Conservation (phyloP, 2,329 filamentous ascomycete species). For the Fusarium nisikadoi region DNA sequence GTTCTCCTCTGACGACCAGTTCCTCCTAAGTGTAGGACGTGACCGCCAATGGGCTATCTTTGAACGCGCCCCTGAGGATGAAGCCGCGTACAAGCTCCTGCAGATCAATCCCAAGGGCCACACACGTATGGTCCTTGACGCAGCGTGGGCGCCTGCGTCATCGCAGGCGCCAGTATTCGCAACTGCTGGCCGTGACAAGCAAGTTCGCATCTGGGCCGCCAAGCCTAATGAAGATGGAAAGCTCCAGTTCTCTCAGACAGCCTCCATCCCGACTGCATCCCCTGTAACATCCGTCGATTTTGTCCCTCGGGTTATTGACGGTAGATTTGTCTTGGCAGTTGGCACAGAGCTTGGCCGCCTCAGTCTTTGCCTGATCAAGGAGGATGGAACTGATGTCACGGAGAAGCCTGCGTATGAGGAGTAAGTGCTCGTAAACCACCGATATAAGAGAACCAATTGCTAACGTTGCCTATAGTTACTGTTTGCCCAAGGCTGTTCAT, state of each 20-base stretch:
- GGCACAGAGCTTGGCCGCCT: conserved; percentile 67
- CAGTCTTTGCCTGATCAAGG: conserved; percentile 55
- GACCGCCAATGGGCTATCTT: conserved; percentile 94
- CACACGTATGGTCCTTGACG: conserved; percentile 90
- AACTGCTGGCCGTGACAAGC: conserved; percentile 91
- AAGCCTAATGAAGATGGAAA: conserved; percentile 47
- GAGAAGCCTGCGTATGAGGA: conserved; percentile 50
- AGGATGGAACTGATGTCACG: conserved; percentile 52
- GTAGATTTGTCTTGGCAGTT: conserved; percentile 60
- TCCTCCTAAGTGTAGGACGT: conserved; percentile 86
- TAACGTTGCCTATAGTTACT: conserved; percentile 42
- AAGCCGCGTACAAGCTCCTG: conserved; percentile 64
- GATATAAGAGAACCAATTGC: neutral
- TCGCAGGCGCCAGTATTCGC: conserved; percentile 68
- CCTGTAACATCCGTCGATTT: conserved; percentile 81
- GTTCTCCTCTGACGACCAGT: conserved; percentile 79
- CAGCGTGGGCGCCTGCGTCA: conserved; percentile 77
- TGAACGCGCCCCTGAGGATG: conserved; percentile 56
- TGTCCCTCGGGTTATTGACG: conserved; percentile 50
- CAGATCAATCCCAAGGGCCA: conserved; percentile 85
- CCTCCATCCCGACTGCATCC: conserved; percentile 64
- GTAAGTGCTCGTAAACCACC: conserved; percentile 48
- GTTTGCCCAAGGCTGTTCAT: conserved; percentile 71
- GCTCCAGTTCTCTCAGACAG: conserved; percentile 61
- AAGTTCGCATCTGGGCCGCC: conserved; percentile 75